Base-by-base conservation (phyloP, 768 basidiomycete species). In the Boletus pseudo-olivaceus region DNA sequence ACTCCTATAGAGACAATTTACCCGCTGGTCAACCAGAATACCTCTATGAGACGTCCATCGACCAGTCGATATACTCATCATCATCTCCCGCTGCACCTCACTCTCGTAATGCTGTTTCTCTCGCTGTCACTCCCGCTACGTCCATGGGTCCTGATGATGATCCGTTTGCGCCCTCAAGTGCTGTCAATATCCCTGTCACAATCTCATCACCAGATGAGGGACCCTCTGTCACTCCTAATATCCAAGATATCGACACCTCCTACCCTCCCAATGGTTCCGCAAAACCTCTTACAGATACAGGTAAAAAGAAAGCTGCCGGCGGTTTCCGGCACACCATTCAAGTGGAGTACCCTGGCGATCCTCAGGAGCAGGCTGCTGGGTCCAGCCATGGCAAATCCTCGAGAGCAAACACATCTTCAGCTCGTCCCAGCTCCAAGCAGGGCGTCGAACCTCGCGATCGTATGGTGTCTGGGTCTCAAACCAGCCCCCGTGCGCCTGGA, bases 291-390 rank as follows among this genome's bases (percentile, higher is more conserved):
- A 62, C 72, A 5, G 75, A 86, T 46, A 54, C 68, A 30, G 67
- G 74, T 51, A 82, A 81, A 67, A 75, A 78, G 58, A 82, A 75
- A 55, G 73, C 72, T 19, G 19, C 64, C 8, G 29, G 57, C 2
- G 78, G 78, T 49, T 86, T 89, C 70, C 77, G 93, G 46, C 94
- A 98, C 71, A 98, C 97, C 10, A 91, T 98, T 44, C 97, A 98
- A 70, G 88, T 98, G 55, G 97, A 99, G 72, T 98, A 98, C 63
- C 54, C 62, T 6, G 89, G 88, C 53, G 85, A 86, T 51, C 79
- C 80, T 6, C 60, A 57, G 39, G 68, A 67, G 14, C 63, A 42
- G 10, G 48, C 43, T 3, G 41, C 56, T 7, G 48, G 63, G 3
- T 53, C 60, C 41, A 60, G 55, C 30, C 70, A 69, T 30, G 49